These are phyloP conservation scores for Penicillium dipodomyicola DNA, from an alignment of 495 filamentous ascomycete genomes.

Conservation along the genomic window DNA sequence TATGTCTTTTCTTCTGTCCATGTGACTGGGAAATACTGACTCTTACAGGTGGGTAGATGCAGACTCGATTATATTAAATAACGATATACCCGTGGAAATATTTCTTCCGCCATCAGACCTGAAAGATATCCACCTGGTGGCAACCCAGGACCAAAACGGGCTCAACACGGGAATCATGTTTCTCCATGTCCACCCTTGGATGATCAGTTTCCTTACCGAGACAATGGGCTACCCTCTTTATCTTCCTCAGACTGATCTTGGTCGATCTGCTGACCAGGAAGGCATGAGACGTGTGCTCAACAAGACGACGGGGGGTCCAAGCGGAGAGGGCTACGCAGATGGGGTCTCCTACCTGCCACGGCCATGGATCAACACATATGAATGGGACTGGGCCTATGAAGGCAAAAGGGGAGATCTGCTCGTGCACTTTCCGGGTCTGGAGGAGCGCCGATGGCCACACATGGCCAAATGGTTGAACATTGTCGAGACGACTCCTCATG, in stretches of 20 bases:
- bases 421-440: constrained; percentile 36
- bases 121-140: constrained; percentile 40
- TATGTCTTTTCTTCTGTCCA: constrained; percentile 31
- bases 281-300: constrained; percentile 34
- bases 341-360: constrained; percentile 36
- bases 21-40: background rate
- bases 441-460: constrained; percentile 13
- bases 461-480: constrained; percentile 28
- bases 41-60: constrained; percentile 43
- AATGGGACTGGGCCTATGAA: constrained; percentile 29
- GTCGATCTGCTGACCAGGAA: constrained; percentile 32
- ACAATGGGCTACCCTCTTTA: constrained; percentile 33
- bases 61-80: constrained; percentile 44
- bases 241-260: constrained; percentile 30
- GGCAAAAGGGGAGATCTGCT: constrained; percentile 36
- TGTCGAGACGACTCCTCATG: constrained; percentile 20
- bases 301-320: constrained; percentile 19
- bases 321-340: constrained; percentile 22
- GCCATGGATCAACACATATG: constrained; percentile 42
- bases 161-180: constrained; percentile 38
- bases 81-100: constrained; percentile 39
- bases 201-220: constrained; percentile 36
- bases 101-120: constrained; percentile 46
- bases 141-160: constrained; percentile 32
- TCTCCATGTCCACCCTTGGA: constrained; percentile 40